These are phyloP conservation scores for Claviceps arundinis DNA, from an alignment of 2,329 filamentous ascomycete species.

Conservation along the genomic window DNA sequence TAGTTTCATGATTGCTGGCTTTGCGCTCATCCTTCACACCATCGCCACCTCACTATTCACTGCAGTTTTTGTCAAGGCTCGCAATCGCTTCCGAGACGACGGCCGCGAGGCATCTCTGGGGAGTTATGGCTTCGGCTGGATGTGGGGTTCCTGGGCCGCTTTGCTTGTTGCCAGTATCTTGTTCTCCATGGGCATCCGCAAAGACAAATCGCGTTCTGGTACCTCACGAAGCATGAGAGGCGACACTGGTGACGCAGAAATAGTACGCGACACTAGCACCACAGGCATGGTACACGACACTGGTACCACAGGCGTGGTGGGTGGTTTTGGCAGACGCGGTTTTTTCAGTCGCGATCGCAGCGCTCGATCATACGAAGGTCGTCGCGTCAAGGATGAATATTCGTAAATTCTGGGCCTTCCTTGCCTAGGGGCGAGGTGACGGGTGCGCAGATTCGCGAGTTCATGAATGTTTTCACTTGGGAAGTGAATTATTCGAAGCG, in stretches of 20 bases:
- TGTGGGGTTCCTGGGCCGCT: conserved; percentile 57
- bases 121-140: conserved; percentile 59
- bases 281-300: too few species aligned
- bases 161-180: conserved; percentile 53
- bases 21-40: conserved; percentile 57
- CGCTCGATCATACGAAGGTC: conserved; percentile 29
- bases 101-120: conserved; percentile 49
- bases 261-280: too few species aligned
- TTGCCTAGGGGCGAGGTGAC: too few species aligned
- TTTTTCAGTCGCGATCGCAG: conserved; percentile 18
- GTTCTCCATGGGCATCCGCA: conserved; percentile 50
- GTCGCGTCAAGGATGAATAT: conserved; percentile 60
- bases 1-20: conserved; percentile 40
- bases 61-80: conserved; percentile 55
- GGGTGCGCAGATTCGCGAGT: too few species aligned
- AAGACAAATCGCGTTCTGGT: conserved; percentile 21
- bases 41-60: conserved; percentile 62
- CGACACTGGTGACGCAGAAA: too few species aligned
- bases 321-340: conserved; percentile 10
- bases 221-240: conserved; percentile 13
- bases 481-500: not conserved
- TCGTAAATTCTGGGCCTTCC: conserved; percentile 23
- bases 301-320: too few species aligned
- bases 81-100: conserved; percentile 46
- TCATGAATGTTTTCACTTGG: too few species aligned